Percentiles rank a stretch among this genome's conserved stretches.
Conservation (phyloP, 768 basidiomycete species). For the Naganishia onofrii region DNA sequence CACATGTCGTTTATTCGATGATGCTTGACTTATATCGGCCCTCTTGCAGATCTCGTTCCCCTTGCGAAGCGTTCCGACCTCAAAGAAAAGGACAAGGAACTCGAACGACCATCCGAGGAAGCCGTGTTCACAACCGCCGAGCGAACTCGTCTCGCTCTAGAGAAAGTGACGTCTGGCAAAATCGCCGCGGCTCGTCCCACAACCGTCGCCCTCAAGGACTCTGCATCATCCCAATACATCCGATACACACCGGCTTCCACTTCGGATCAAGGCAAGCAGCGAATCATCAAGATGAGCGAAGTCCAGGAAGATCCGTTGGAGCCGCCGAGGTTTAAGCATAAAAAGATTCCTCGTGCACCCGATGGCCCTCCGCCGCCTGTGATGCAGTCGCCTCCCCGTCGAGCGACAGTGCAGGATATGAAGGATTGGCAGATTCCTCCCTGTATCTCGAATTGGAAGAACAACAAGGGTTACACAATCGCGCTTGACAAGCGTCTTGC, state of each 20-base stretch:
- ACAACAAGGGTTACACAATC: constrained; percentile 99
- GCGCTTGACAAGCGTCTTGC: constrained; percentile 96
- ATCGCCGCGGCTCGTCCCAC: constrained; percentile 99
- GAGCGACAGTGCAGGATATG: constrained; percentile 93
- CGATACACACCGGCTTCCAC: constrained; percentile 82
- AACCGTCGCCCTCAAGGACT: constrained; percentile 73
- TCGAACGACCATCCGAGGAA: constrained; percentile 93
- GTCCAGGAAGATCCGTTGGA: constrained; percentile 97
- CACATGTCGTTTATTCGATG: not conserved
- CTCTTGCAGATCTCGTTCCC: constrained; percentile 73
- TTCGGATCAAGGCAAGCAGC: constrained; percentile 78
- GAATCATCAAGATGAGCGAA: constrained; percentile 99
- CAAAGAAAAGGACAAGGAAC: constrained; percentile 64
- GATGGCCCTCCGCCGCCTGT: constrained; percentile 96
- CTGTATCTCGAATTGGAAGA: constrained; percentile 99
- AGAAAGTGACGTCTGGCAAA: constrained; percentile 88
- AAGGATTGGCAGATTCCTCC: constrained; percentile 99
- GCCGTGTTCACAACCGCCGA: constrained; percentile 89
- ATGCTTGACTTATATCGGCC: not conserved
- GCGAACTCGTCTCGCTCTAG: constrained; percentile 82
- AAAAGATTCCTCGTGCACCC: constrained; percentile 96
- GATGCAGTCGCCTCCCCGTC: constrained; percentile 87
- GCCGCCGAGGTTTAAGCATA: constrained; percentile 95
- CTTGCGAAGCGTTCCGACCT: constrained; percentile 84
- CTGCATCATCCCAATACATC: constrained; percentile 82